A percentile compares a stretch with the other conserved stretches of the same genome.
phyloP scores from a whole-genome alignment of 371 early-diverging fungal genomes.

The Actinomucor elegans region DNA sequence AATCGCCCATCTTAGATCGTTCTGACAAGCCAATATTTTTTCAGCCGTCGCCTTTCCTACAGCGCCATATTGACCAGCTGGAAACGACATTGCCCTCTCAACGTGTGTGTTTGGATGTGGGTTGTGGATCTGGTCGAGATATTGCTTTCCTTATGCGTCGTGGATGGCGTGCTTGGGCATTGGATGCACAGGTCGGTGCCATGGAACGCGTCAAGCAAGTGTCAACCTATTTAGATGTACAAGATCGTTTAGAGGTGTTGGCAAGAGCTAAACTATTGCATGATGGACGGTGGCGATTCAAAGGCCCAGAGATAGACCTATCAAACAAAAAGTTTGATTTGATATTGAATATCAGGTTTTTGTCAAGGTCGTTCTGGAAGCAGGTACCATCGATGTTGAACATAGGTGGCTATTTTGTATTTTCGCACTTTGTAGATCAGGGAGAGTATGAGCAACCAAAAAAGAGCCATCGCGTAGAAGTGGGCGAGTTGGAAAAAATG shows the following conservation, averaged over 20 bases:
- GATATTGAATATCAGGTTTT: slow-evolving; percentile 43
- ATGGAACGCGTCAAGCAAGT: slow-evolving; percentile 33
- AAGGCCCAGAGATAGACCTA: background rate
- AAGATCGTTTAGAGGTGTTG: slow-evolving; percentile 12
- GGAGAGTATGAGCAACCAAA: slow-evolving; percentile 36
- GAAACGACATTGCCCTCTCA: slow-evolving; percentile 13
- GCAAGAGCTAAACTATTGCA: slow-evolving; percentile 31
- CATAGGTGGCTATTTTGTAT: slow-evolving; percentile 37
- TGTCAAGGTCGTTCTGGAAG: slow-evolving; percentile 29
- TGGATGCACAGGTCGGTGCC: slow-evolving; percentile 36
- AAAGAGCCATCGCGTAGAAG: slow-evolving; percentile 29
- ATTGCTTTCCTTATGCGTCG: slow-evolving; percentile 35
- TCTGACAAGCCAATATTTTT: too few species aligned
- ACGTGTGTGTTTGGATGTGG: slow-evolving; percentile 38
- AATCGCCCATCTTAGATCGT: too few species aligned
- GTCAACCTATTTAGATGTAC: slow-evolving; percentile 17
- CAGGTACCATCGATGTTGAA: slow-evolving; percentile 27
- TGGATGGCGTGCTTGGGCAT: slow-evolving; percentile 35
- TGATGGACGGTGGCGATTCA: slow-evolving; percentile 31
- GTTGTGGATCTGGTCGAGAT: slow-evolving; percentile 53
- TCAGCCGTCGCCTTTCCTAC: slow-evolving; percentile 34
- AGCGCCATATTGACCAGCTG: slow-evolving; percentile 18
- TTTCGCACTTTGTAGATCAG: slow-evolving; percentile 50
- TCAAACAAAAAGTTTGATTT: slow-evolving; percentile 26
- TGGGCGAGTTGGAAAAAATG: slow-evolving; percentile 27